Conservation (phyloP, 495 filamentous ascomycete genomes). For the Lepidopterella palustris region DNA sequence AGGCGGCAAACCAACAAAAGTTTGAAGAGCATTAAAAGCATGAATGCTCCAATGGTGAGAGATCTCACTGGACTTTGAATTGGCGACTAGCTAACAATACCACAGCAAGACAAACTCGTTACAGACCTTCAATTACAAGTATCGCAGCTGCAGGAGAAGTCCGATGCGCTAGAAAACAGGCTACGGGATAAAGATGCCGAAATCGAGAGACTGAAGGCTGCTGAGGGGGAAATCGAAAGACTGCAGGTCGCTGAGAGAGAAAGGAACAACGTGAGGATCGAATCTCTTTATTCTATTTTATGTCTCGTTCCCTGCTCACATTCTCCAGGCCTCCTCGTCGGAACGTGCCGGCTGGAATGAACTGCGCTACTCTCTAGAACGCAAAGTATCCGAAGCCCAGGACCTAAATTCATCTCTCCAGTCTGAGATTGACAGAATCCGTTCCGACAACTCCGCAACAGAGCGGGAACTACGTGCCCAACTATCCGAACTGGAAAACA, state of each 20-base stretch:
- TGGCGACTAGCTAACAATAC: not conserved
- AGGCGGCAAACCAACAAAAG: slow-evolving; percentile 47
- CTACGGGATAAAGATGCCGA: slow-evolving; percentile 55
- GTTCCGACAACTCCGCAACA: slow-evolving; percentile 56
- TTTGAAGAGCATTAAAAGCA: slow-evolving; percentile 11
- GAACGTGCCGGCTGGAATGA: slow-evolving; percentile 67
- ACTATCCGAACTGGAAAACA: slow-evolving; percentile 46
- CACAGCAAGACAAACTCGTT: slow-evolving; percentile 18
- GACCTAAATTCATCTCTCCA: slow-evolving; percentile 69
- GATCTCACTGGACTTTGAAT: not conserved
- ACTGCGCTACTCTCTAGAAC: slow-evolving; percentile 66
- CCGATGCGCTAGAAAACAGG: slow-evolving; percentile 61
- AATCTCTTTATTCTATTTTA: not conserved
- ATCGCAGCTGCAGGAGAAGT: slow-evolving; percentile 62
- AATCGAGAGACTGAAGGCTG: slow-evolving; percentile 41
- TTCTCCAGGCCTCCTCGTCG: slow-evolving; percentile 31
- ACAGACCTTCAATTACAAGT: slow-evolving; percentile 58
- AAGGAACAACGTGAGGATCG: slow-evolving; percentile 42
- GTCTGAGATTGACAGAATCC: slow-evolving; percentile 66
- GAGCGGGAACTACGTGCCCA: slow-evolving; percentile 59
- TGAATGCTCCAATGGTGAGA: slow-evolving; percentile 6
- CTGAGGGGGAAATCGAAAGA: slow-evolving; percentile 45
- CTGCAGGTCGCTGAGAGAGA: slow-evolving; percentile 35
- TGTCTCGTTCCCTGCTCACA: not conserved
- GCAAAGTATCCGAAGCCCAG: slow-evolving; percentile 69